Conservation (phyloP, 148 eudicot genomes). For the Fagopyrum esculentum region DNA sequence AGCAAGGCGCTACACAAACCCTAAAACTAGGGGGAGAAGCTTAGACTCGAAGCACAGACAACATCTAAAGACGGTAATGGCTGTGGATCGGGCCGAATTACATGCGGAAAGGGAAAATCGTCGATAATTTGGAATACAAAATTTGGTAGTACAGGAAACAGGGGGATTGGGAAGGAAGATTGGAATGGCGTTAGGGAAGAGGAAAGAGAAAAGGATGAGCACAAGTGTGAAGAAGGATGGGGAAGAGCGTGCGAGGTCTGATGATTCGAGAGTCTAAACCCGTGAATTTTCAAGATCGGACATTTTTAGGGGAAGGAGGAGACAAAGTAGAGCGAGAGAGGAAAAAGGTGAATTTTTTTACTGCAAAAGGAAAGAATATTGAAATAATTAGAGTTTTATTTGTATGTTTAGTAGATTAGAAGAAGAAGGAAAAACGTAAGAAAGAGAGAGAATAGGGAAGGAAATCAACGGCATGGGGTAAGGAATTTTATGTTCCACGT, state of each 20-base stretch:
- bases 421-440: background rate
- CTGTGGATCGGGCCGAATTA: conserved; percentile 3
- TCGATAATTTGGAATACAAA: background rate
- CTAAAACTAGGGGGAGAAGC: conserved; percentile 15
- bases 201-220: conserved; percentile 8
- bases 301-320: background rate
- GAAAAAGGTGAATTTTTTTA: background rate
- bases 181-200: conserved; percentile 26
- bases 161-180: conserved; percentile 10
- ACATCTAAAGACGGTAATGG: background rate
- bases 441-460: background rate
- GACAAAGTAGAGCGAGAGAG: conserved; percentile 7
- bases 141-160: conserved; percentile 3
- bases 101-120: conserved; percentile 7
- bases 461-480: conserved; percentile 27
- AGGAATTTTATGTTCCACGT: conserved; percentile 23
- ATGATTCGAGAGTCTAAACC: conserved; percentile 1
- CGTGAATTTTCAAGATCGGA: conserved; percentile 11
- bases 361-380: background rate
- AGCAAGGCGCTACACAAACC: conserved; percentile 21
- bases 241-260: conserved; percentile 5
- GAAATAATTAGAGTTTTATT: background rate
- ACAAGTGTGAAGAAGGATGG: background rate
- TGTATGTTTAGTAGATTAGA: too few relatives aligned
- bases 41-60: conserved; percentile 6